Base-by-base conservation (phyloP, 1,284 basidiomycete species). In the Inonotus obliquus region DNA sequence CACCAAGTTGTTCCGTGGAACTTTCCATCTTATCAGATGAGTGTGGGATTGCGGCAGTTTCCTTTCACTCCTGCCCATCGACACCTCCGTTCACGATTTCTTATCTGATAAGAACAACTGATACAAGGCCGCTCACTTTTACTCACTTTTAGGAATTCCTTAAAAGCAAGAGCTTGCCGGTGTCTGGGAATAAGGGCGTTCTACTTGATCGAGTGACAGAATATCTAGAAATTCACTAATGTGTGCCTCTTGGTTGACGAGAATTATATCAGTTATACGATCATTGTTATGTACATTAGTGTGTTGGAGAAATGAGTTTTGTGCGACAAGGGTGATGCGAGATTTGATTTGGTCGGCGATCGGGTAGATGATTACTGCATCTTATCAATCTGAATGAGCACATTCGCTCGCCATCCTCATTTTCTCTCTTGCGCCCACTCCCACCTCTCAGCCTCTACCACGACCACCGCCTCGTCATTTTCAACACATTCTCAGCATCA, bases 131-230 rank as follows among this genome's bases (percentile, higher is more conserved):
- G 19, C 23, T 25, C 1, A 23, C 35, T 21, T 38, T 52, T 10
- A 6, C 45, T 27, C 37, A 11, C 19, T 49, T 67, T 25, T 67
- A 91, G 87, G 83, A 84, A 6, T 89, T 91, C 70, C 75, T 89
- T 60, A 88, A 83, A 71, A 77, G 76, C 65, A 89, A 89, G 69
- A 79, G 84, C 60, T 72, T 80, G 62, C 63, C 82, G 11, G 75
- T 79, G 13, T 81, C 82, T 38, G 90, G 90, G 2, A 89, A 81
- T 73, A 92, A 92, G 71, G 80, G 77, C 10, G 89, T 89, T 1
- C 75, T 92, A 53, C 64, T 89, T 5, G 83, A 87, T 58, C 81
- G 88, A 27, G 79, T 86, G 5, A 70, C 72, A 21, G 81, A 83
- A 32, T 91, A 84, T 81, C 71, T 90, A 60, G 78, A 81, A 55